A percentile compares a stretch with the other conserved stretches of the same genome.
These are phyloP conservation scores for Cucurbita ficifolia DNA, from an alignment of 306 rosid species.

Conservation along the genomic window DNA sequence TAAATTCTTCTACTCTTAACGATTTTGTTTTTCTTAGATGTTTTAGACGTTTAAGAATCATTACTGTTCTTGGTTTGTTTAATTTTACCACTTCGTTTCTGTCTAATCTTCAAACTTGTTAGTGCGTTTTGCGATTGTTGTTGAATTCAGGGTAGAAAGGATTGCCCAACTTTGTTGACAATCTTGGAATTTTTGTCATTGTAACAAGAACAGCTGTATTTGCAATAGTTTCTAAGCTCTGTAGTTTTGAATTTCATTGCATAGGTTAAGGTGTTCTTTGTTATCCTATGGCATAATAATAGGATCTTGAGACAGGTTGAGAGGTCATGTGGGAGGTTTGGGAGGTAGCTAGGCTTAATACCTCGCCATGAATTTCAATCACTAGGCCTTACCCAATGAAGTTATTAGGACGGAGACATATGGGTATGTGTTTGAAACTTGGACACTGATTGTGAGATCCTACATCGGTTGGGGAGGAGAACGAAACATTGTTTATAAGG, in stretches of 20 bases:
- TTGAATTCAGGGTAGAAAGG: background rate
- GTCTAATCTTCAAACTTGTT: background rate
- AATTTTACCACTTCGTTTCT: background rate
- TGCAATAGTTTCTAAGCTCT: background rate
- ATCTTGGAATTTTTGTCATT: background rate
- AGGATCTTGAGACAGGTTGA: background rate
- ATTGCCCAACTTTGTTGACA: background rate
- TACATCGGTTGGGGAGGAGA: no score
- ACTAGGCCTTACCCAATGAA: background rate
- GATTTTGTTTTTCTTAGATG: slow-evolving; percentile 3
- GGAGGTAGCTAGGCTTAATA: background rate
- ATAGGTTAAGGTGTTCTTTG: background rate
- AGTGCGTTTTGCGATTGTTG: background rate
- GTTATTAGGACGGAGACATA: no score
- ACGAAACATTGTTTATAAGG: no score
- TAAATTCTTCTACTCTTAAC: background rate
- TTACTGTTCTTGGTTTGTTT: background rate
- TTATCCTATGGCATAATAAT: background rate
- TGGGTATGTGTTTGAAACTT: background rate
- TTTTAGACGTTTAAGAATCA: background rate
- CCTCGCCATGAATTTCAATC: background rate
- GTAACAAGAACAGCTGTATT: background rate
- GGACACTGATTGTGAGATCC: background rate
- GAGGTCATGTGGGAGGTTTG: background rate
- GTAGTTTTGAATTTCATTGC: background rate